phyloP scores from a whole-genome alignment of 1,284 basidiomycete species.

The Puccinia hordei region DNA sequence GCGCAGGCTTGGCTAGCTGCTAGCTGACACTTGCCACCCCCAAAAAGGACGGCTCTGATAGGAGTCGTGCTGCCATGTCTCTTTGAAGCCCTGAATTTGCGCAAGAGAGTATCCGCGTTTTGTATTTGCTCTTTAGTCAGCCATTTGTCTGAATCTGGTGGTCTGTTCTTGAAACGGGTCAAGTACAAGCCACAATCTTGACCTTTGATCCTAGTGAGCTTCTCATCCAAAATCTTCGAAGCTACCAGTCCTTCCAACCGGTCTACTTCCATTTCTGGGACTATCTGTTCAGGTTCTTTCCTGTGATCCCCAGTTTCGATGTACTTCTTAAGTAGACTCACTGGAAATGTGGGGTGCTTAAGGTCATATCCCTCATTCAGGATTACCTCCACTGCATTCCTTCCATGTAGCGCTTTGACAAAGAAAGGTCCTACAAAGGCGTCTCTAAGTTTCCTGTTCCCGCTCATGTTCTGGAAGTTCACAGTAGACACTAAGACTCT shows the following conservation, averaged over 20 bases:
- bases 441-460: neutral
- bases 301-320: neutral
- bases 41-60: no score
- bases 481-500: no score
- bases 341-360: neutral
- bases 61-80: neutral
- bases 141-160: neutral
- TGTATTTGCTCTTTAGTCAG: neutral
- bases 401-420: no score
- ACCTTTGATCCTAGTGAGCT: neutral
- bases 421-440: slow-evolving; percentile 13
- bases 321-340: neutral
- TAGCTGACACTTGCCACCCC: no score
- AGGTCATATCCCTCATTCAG: neutral
- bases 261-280: neutral
- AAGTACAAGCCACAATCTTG: slow-evolving; percentile 2
- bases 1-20: no score
- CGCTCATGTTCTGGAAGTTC: neutral
- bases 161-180: neutral
- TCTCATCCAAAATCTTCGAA: no score
- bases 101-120: neutral
- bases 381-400: neutral
- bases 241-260: neutral
- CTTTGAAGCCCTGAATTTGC: neutral
- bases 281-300: no score